phyloP scores from a whole-genome alignment of 768 basidiomycete genomes.

The Pleurotus citrinopileatus region DNA sequence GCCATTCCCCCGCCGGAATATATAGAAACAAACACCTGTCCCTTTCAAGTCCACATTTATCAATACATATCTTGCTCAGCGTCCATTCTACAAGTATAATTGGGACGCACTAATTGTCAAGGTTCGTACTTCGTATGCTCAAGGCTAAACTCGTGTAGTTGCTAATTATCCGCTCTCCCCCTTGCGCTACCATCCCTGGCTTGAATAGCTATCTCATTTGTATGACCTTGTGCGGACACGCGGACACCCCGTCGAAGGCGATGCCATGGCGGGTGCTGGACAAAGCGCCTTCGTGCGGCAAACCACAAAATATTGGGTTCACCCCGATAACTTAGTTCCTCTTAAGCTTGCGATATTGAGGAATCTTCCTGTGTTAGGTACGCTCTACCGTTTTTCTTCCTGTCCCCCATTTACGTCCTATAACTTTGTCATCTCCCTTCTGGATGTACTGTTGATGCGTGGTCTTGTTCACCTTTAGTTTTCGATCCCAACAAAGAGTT shows the following conservation, averaged over 20 bases:
- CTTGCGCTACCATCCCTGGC: background rate
- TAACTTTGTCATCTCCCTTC: background rate
- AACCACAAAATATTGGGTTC: constrained; percentile 99
- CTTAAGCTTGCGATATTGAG: constrained; percentile 91
- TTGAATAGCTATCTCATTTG: constrained; percentile 65
- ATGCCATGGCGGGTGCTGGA: constrained; percentile 89
- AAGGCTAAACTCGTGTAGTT: background rate
- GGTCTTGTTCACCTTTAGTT: no score
- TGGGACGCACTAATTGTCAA: constrained; percentile 97
- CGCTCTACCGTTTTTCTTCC: background rate
- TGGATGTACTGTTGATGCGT: no score
- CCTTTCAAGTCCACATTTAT: constrained; percentile 86
- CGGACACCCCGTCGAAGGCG: constrained; percentile 92
- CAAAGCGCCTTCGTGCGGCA: constrained; percentile 98
- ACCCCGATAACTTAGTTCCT: constrained; percentile 92
- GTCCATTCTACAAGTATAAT: constrained; percentile 95
- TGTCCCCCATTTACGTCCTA: background rate
- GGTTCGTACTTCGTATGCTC: constrained; percentile 1
- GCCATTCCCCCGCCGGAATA: constrained; percentile 27
- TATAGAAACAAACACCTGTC: constrained; percentile 92
- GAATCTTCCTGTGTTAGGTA: constrained; percentile 92
- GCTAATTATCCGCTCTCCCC: background rate
- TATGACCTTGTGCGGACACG: constrained; percentile 95
- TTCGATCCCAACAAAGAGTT: constrained; percentile 95
- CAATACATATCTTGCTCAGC: constrained; percentile 87